A percentile compares a stretch with the other conserved stretches of the same genome.
Evolutionary conservation across 1,284 basidiomycete species (phyloP).

Genomic region (Ustilago loliicola): DNA sequence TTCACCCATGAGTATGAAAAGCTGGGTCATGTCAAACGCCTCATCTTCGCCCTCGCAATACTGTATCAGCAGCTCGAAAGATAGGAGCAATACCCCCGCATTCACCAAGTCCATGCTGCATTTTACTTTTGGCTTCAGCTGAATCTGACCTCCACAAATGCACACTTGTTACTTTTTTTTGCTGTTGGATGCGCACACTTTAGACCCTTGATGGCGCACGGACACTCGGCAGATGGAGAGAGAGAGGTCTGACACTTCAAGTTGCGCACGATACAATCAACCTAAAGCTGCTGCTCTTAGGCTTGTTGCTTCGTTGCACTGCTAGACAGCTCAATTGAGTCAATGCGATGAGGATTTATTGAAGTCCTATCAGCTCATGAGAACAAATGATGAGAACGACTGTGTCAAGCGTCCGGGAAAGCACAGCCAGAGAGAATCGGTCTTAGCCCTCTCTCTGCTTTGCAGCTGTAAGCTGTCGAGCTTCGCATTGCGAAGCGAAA

Average conservation of each 20-base stretch:
- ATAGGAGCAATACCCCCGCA: constrained; percentile 4
- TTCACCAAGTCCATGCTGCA: neutral
- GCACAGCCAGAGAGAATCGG: too few relatives aligned
- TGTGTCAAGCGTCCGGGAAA: too few relatives aligned
- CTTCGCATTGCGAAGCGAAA: too few relatives aligned
- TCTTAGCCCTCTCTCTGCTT: too few relatives aligned
- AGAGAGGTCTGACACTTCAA: constrained; percentile 8
- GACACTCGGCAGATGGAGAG: neutral
- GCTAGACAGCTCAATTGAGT: neutral
- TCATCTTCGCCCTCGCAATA: neutral
- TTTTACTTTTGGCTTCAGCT: too few relatives aligned
- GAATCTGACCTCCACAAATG: constrained; percentile 11
- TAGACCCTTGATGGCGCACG: constrained; percentile 17
- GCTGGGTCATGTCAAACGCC: neutral
- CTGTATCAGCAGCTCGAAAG: neutral
- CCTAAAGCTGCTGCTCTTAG: neutral
- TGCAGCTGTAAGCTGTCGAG: too few relatives aligned
- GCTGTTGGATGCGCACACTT: neutral
- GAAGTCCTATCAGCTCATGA: too few relatives aligned
- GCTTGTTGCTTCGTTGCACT: neutral
- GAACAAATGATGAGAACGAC: too few relatives aligned
- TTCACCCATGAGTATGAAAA: constrained; percentile 5
- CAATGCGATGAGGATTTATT: neutral
- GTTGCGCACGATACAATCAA: constrained; percentile 26
- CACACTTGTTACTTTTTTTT: neutral